A percentile compares a stretch with the other conserved stretches of the same genome.
Conservation (phyloP, 192 early-diverging fungal genomes). For the Blastocladiella britannica region DNA sequence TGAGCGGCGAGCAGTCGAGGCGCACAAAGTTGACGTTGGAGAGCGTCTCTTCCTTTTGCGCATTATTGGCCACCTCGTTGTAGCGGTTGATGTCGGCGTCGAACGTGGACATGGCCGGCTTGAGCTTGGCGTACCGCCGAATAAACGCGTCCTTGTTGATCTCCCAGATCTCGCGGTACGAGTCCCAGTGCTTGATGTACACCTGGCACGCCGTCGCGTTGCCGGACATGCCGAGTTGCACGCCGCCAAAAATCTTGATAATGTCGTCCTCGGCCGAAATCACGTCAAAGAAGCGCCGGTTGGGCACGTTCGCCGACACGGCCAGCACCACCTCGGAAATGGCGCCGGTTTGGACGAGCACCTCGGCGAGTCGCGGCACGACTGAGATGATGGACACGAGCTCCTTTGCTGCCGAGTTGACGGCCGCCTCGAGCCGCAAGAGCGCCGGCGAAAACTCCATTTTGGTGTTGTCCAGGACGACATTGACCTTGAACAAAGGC, state of each 20-base stretch:
- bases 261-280: slow-evolving; percentile 35
- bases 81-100: slow-evolving; percentile 45
- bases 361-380: slow-evolving; percentile 20
- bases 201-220: slow-evolving; percentile 35
- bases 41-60: slow-evolving; percentile 43
- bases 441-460: slow-evolving; percentile 39
- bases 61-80: slow-evolving; percentile 46
- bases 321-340: neutral
- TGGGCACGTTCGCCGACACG: slow-evolving; percentile 7
- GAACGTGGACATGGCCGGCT: slow-evolving; percentile 38
- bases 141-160: slow-evolving; percentile 52
- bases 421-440: slow-evolving; percentile 24
- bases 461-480: slow-evolving; percentile 31
- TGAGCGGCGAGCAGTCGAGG: slow-evolving; percentile 33
- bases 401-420: slow-evolving; percentile 25
- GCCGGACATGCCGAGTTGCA: slow-evolving; percentile 34
- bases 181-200: slow-evolving; percentile 40
- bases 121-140: slow-evolving; percentile 38
- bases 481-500: slow-evolving; percentile 41
- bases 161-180: slow-evolving; percentile 46
- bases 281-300: slow-evolving; percentile 23
- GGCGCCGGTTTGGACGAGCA: slow-evolving; percentile 9
- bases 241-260: slow-evolving; percentile 30
- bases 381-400: slow-evolving; percentile 36
- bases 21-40: slow-evolving; percentile 41